Evolutionary conservation across 768 basidiomycete species (phyloP), one percentile per base, ranked within the genome.

Genomic region (Suillus cothurnatus): DNA sequence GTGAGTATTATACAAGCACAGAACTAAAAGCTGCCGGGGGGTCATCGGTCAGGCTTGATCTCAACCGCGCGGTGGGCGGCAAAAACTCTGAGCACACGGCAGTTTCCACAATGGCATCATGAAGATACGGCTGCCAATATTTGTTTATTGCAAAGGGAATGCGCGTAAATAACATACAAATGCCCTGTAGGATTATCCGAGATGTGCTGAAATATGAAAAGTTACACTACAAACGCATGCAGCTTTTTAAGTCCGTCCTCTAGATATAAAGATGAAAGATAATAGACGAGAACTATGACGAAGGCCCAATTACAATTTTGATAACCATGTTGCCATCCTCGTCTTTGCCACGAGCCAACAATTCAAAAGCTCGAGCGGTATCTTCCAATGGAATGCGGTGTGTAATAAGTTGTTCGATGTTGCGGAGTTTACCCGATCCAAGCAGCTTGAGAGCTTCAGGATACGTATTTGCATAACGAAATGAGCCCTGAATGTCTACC

Each of bases 401-500:
- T 12, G 93, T 93, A 66, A 96, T 84, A 74, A 97, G 84, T 75
- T 88, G 89, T 67, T 86, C 84, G 50, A 92, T 80, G 67, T 87
- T 85, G 49, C 81, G 77, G 39, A 94, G 82, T 69, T 82, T 82
- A 38, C 91, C 91, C 6, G 88, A 85, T 74, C 78, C 69, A 21
- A 95, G 85, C 11, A 99, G 84, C 3, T 83, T 79, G 53, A 98
- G 80, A 26, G 96, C 97, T n/a, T 87, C 87, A 23, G 92, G 87
- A 75, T 97, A 99, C 12, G 94, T 95, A 80, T 94, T 88, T 66
- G 90, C 90, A 72, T 95, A 95, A 38, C 93, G 86, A 85, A 97
- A 97, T 43, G 91, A 92, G 69, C 95, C 96, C 67, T 88, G 86
- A 71, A 98, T 88, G 77, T 98, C 95, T 66, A 98, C 93, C 78